These are phyloP conservation scores for Saccharomycopsis selenospora DNA, from an alignment of 805 yeast genomes.

Conservation along the genomic window DNA sequence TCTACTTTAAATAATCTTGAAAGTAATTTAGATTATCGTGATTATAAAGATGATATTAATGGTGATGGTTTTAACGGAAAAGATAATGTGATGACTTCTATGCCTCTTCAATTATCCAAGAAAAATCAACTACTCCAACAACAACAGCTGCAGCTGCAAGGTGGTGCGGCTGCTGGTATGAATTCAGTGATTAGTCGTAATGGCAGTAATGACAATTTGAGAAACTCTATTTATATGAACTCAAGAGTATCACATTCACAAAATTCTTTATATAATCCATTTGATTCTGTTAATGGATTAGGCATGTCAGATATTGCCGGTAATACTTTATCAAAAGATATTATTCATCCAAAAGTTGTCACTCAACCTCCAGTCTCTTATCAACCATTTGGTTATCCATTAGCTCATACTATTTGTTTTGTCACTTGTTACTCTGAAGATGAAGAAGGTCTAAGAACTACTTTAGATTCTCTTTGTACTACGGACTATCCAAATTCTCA, in stretches of 20 bases:
- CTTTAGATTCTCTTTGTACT: conserved; percentile 88
- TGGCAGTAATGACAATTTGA: conserved; percentile 5
- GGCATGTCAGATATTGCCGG: conserved; percentile 22
- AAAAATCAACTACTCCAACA: conserved; percentile 1
- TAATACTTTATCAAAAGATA: conserved; percentile 46
- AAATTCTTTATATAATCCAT: conserved; percentile 16
- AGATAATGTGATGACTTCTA: conserved; percentile 15
- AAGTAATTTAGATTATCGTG: background rate
- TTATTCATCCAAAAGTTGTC: conserved; percentile 69
- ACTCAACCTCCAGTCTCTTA: conserved; percentile 88
- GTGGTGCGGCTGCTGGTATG: background rate
- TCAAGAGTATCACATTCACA: conserved; percentile 9
- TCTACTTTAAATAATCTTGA: conserved; percentile 24
- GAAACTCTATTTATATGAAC: conserved; percentile 15
- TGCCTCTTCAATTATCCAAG: conserved; percentile 14
- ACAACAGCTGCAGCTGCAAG: background rate
- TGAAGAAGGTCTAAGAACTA: conserved; percentile 74
- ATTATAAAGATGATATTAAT: background rate
- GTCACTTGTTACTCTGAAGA: conserved; percentile 97
- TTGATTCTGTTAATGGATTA: conserved; percentile 7
- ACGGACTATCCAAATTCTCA: conserved; percentile 95
- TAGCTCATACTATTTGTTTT: conserved; percentile 63
- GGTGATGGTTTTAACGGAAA: background rate
- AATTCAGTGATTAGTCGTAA: background rate
- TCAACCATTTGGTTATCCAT: conserved; percentile 80